phyloP scores from a whole-genome alignment of 345 rosid species.

The Salix viminalis region DNA sequence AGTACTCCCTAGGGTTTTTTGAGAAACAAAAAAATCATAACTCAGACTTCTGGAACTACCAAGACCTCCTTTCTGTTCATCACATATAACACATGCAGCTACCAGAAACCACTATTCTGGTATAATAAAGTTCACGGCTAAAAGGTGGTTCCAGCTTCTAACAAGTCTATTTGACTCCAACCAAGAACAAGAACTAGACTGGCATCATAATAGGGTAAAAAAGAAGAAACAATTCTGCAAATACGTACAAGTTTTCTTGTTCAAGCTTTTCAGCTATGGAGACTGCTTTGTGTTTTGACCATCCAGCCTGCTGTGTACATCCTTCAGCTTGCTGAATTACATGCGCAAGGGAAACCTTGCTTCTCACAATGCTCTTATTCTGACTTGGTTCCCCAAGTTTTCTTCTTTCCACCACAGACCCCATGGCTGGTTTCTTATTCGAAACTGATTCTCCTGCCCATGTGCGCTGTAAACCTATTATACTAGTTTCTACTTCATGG shows the following conservation, averaged over 20 bases:
- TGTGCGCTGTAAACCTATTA: slow-evolving; percentile 25
- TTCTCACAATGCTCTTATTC: slow-evolving; percentile 76
- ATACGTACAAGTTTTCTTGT: slow-evolving; percentile 85
- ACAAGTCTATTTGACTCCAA: neutral
- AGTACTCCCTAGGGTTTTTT: neutral
- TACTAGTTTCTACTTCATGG: slow-evolving; percentile 28
- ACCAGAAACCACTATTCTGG: neutral
- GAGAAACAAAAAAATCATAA: neutral
- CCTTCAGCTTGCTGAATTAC: slow-evolving; percentile 92
- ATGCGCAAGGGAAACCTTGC: slow-evolving; percentile 83
- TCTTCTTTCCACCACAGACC: slow-evolving; percentile 34
- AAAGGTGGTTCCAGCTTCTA: neutral
- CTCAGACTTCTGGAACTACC: neutral
- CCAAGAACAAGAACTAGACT: neutral
- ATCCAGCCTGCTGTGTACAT: slow-evolving; percentile 52
- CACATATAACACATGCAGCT: neutral
- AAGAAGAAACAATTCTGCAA: neutral
- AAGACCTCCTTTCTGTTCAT: neutral
- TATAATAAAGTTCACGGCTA: neutral
- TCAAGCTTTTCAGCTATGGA: slow-evolving; percentile 92
- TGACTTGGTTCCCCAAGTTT: slow-evolving; percentile 49
- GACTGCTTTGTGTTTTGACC: slow-evolving; percentile 85
- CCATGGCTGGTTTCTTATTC: slow-evolving; percentile 22
- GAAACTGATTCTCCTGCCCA: slow-evolving; percentile 25
- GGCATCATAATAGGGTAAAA: neutral